phyloP scores from a whole-genome alignment of 2,329 filamentous ascomycete species.

The Epichloe sylvatica region DNA sequence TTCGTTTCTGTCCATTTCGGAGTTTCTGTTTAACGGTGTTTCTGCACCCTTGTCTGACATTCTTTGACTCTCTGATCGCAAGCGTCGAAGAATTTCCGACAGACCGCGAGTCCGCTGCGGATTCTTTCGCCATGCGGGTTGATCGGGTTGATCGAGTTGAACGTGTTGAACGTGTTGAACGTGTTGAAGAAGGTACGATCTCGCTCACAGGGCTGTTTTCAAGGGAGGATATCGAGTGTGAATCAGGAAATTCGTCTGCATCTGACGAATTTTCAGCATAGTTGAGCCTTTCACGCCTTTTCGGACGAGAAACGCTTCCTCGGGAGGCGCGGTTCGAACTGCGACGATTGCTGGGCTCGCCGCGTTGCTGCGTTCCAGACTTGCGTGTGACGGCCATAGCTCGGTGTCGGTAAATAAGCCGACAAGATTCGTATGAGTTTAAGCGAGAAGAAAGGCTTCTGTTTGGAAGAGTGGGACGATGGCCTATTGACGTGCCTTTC shows the following conservation, averaged over 20 bases:
- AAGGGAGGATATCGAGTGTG: neutral
- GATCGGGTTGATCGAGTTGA: neutral
- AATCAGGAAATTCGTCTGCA: neutral
- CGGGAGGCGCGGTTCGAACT: constrained; percentile 12
- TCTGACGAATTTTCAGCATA: constrained; percentile 5
- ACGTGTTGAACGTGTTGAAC: neutral
- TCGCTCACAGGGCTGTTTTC: neutral
- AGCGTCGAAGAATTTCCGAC: neutral
- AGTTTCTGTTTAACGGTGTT: neutral
- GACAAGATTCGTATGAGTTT: neutral
- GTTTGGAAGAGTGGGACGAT: neutral
- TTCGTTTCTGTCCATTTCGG: constrained; percentile 9
- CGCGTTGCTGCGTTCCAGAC: neutral
- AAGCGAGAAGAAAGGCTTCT: neutral
- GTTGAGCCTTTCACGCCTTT: constrained; percentile 2
- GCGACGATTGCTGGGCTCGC: constrained; percentile 8
- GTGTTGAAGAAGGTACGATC: neutral
- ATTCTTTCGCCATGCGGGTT: neutral
- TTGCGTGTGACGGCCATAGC: constrained; percentile 18
- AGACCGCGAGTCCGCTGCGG: neutral
- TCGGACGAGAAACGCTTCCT: constrained; percentile 3
- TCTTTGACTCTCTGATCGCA: too few species aligned
- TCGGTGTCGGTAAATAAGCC: neutral
- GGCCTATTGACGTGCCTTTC: neutral
- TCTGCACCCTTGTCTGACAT: neutral